These are phyloP conservation scores for Carex scoparia DNA, from an alignment of 176 grass and related monocot species.

Conservation along the genomic window DNA sequence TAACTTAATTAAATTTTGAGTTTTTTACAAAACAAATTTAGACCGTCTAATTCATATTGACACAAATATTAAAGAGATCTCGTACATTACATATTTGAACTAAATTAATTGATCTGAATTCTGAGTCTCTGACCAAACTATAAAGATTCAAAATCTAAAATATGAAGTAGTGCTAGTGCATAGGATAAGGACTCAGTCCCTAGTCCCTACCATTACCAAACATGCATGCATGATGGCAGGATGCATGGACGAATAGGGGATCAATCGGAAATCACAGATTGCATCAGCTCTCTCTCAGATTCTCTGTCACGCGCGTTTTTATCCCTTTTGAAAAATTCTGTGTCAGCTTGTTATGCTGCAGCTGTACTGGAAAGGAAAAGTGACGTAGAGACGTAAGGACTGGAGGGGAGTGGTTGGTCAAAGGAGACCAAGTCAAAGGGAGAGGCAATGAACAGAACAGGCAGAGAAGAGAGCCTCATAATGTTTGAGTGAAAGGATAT, in stretches of 20 bases:
- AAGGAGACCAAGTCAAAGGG: slow-evolving; percentile 7
- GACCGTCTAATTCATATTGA: too few relatives aligned
- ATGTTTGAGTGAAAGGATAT: slow-evolving; percentile 11
- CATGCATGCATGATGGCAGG: background rate
- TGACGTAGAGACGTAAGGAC: background rate
- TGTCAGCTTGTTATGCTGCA: background rate
- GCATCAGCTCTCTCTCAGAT: background rate
- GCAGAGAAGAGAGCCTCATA: background rate
- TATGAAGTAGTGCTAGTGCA: too few relatives aligned
- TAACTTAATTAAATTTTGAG: too few relatives aligned
- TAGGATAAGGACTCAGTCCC: too few relatives aligned
- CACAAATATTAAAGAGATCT: too few relatives aligned
- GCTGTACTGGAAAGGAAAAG: background rate
- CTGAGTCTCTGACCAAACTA: too few relatives aligned
- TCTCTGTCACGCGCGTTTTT: background rate
- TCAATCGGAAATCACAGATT: background rate
- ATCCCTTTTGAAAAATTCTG: background rate
- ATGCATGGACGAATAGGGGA: background rate
- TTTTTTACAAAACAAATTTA: too few relatives aligned
- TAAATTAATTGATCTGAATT: too few relatives aligned
- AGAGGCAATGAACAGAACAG: background rate
- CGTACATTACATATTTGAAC: too few relatives aligned
- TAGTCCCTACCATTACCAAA: background rate
- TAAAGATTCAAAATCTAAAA: too few relatives aligned
- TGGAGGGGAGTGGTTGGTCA: background rate